Percentiles rank a stretch among this genome's conserved stretches.
These are phyloP conservation scores for Phytophthora europaea DNA, from an alignment of 352 stramenopile species.

Conservation along the genomic window DNA sequence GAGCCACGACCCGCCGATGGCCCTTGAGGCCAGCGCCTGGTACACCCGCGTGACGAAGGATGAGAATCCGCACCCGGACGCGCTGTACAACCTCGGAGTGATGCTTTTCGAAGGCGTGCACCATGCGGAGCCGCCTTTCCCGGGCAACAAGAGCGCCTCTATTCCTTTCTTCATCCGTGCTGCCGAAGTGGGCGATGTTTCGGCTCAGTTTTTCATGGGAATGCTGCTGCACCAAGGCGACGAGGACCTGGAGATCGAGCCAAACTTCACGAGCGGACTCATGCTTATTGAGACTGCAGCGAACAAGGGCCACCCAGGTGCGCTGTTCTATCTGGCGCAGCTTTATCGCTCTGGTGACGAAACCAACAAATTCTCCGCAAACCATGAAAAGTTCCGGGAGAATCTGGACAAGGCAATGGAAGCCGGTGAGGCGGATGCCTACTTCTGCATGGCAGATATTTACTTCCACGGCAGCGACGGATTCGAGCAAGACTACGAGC, in stretches of 20 bases:
- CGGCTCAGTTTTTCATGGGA: conserved; percentile 90
- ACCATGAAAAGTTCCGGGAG: conserved; percentile 68
- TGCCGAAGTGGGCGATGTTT: conserved; percentile 78
- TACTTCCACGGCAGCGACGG: conserved; percentile 87
- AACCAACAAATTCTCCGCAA: conserved; percentile 47
- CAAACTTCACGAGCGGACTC: conserved; percentile 68
- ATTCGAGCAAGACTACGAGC: conserved; percentile 77
- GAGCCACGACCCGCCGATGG: conserved; percentile 81
- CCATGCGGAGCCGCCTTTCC: conserved; percentile 75
- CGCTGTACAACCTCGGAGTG: conserved; percentile 87
- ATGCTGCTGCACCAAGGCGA: conserved; percentile 83
- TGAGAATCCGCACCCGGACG: conserved; percentile 75
- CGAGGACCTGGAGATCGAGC: conserved; percentile 70
- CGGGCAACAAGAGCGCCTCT: conserved; percentile 60
- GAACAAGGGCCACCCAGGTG: conserved; percentile 72
- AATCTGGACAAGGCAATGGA: conserved; percentile 76
- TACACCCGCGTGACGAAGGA: conserved; percentile 72
- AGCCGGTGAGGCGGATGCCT: conserved; percentile 70
- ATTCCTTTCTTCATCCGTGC: conserved; percentile 86
- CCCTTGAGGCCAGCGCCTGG: conserved; percentile 75
- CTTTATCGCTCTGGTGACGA: conserved; percentile 89
- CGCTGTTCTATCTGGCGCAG: conserved; percentile 87
- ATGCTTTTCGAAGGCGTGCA: conserved; percentile 82
- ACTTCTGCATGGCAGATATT: conserved; percentile 90
- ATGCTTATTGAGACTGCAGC: conserved; percentile 86